These are phyloP conservation scores for Aegilops speltoides DNA, from an alignment of 176 grass and related monocot genomes.

Conservation along the genomic window DNA sequence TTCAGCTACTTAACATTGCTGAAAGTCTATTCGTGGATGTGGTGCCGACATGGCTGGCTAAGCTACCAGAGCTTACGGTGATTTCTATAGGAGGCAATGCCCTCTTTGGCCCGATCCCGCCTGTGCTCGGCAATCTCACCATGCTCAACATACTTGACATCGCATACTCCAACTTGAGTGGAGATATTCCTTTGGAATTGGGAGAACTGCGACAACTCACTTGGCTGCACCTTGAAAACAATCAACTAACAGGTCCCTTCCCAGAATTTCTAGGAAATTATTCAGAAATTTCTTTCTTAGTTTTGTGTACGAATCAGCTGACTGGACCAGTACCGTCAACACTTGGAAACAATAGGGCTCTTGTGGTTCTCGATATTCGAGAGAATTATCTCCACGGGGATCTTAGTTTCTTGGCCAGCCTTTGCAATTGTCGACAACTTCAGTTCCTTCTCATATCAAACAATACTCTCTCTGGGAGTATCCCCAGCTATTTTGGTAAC, in stretches of 20 bases:
- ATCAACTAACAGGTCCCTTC: background rate
- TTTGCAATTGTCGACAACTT: background rate
- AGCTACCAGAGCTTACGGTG: background rate
- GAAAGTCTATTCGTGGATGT: background rate
- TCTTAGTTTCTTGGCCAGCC: background rate
- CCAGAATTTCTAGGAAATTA: background rate
- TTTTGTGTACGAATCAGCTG: background rate
- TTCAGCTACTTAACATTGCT: fast-evolving
- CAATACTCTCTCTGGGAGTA: background rate
- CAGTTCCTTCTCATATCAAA: background rate
- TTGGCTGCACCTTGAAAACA: background rate
- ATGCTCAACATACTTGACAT: background rate
- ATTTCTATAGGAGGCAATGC: background rate
- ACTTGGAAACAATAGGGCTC: background rate
- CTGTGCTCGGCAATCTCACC: background rate
- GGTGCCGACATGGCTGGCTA: slow-evolving; percentile 1
- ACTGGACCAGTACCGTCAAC: background rate
- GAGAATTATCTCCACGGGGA: background rate
- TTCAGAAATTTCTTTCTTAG: background rate
- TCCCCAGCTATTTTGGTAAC: background rate
- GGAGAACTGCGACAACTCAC: background rate
- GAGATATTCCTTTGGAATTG: background rate
- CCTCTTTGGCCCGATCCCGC: background rate
- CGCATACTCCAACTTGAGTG: background rate
- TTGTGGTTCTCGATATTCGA: fast-evolving